phyloP scores from a whole-genome alignment of 2,329 filamentous ascomycete genomes.

The Xylaria sp. region DNA sequence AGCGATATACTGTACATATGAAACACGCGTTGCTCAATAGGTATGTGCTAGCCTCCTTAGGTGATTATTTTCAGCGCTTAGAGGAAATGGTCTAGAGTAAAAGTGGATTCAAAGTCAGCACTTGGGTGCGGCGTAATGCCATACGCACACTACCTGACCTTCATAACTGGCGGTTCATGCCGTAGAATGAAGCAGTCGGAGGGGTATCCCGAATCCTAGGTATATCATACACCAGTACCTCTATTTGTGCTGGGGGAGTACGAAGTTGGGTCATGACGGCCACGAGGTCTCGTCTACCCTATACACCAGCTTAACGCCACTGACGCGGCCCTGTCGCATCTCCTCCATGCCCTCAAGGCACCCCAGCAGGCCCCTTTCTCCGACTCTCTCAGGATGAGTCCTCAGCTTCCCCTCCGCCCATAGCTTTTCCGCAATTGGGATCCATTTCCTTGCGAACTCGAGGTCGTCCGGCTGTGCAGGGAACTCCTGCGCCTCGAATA shows the following conservation, averaged over 20 bases:
- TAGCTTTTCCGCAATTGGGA: neutral
- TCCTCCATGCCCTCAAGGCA: conserved; percentile 12
- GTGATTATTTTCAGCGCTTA: neutral
- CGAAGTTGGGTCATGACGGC: neutral
- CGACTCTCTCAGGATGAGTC: conserved; percentile 3
- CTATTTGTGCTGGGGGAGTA: neutral
- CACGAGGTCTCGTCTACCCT: conserved; percentile 9
- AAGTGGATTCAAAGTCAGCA: neutral
- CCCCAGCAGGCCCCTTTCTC: conserved; percentile 1
- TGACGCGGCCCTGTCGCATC: conserved; percentile 8
- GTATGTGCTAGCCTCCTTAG: no score
- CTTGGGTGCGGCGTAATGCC: neutral
- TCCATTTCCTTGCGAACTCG: conserved; percentile 4
- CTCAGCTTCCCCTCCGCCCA: neutral
- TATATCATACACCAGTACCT: neutral
- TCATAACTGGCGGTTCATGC: neutral
- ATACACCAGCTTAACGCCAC: conserved; percentile 15
- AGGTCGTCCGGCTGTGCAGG: conserved; percentile 2
- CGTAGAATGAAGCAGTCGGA: neutral
- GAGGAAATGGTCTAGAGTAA: neutral
- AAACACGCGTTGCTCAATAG: no score
- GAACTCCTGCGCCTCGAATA: neutral
- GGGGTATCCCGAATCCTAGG: neutral
- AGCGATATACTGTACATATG: no score
- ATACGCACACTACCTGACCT: neutral